Evolutionary conservation across 1,284 basidiomycete genomes (phyloP).

Genomic region (Clitocybe nebularis): DNA sequence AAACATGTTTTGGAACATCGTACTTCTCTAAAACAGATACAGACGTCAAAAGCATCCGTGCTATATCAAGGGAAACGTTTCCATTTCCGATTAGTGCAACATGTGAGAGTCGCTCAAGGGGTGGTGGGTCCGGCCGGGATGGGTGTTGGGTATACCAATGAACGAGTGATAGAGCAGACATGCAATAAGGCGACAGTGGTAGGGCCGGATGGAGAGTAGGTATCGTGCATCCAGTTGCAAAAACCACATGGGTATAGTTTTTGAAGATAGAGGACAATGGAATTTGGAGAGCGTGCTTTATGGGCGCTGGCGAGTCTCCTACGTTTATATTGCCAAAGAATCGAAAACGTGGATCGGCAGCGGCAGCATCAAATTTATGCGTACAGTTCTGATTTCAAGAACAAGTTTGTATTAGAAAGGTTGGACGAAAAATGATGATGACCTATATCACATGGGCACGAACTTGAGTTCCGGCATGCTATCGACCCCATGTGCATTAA

Average conservation of each 20-base stretch:
- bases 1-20: conserved; percentile 79
- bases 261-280: conserved; percentile 54
- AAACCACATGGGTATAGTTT: conserved; percentile 79
- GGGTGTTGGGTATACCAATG: conserved; percentile 99
- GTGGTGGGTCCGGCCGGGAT: conserved; percentile 49
- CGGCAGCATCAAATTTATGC: conserved; percentile 86
- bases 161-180: conserved; percentile 84
- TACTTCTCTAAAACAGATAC: conserved; percentile 63
- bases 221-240: conserved; percentile 76
- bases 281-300: conserved; percentile 49
- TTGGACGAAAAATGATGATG: conserved; percentile 2
- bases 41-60: conserved; percentile 81
- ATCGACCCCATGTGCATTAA: conserved; percentile 4
- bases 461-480: conserved; percentile 1
- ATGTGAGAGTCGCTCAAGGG: conserved; percentile 60
- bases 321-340: conserved; percentile 95
- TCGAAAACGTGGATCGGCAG: conserved; percentile 70
- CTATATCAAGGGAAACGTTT: conserved; percentile 94
- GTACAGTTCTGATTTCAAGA: conserved; percentile 78
- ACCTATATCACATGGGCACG: conserved; percentile 12
- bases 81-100: conserved; percentile 92
- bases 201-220: conserved; percentile 56
- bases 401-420: conserved; percentile 5
- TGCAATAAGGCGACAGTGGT: conserved; percentile 51
- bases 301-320: conserved; percentile 34